Evolutionary conservation across 441 rosid genomes (phyloP).

Genomic region (Populus tomentosa): DNA sequence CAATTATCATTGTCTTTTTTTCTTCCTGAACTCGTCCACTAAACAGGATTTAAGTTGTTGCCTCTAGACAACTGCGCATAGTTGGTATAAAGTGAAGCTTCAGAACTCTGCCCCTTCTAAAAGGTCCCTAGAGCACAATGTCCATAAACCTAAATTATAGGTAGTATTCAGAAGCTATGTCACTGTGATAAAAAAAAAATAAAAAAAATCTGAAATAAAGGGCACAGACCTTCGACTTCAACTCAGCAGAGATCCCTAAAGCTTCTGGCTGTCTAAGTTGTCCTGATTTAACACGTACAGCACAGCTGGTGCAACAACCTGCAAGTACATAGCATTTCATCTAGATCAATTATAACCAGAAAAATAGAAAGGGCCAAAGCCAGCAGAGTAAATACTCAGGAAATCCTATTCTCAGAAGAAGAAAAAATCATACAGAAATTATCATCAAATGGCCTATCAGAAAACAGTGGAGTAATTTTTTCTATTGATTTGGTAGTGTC

Average conservation of each 20-base stretch:
- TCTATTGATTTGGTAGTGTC: neutral
- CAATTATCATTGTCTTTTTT: too few species aligned
- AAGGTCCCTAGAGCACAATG: neutral
- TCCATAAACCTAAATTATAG: too few species aligned
- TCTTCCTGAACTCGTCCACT: neutral
- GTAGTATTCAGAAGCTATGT: too few species aligned
- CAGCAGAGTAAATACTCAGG: neutral
- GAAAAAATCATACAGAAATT: neutral
- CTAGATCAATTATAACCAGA: constrained; percentile 6
- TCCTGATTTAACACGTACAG: constrained; percentile 89
- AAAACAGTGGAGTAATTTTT: neutral
- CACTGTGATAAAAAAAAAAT: too few species aligned
- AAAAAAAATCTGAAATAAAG: constrained; percentile 1
- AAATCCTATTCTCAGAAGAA: neutral
- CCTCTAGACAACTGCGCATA: neutral
- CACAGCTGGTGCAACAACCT: constrained; percentile 98
- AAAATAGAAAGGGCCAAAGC: neutral
- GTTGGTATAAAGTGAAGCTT: neutral
- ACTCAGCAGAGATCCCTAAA: constrained; percentile 88
- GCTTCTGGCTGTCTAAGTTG: constrained; percentile 88
- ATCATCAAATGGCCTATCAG: neutral
- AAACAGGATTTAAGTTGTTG: neutral
- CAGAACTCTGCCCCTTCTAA: neutral
- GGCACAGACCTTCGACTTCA: neutral
- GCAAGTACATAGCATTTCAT: constrained; percentile 18